Base-by-base conservation (phyloP, 768 basidiomycete species). In the Mrakia frigida region DNA sequence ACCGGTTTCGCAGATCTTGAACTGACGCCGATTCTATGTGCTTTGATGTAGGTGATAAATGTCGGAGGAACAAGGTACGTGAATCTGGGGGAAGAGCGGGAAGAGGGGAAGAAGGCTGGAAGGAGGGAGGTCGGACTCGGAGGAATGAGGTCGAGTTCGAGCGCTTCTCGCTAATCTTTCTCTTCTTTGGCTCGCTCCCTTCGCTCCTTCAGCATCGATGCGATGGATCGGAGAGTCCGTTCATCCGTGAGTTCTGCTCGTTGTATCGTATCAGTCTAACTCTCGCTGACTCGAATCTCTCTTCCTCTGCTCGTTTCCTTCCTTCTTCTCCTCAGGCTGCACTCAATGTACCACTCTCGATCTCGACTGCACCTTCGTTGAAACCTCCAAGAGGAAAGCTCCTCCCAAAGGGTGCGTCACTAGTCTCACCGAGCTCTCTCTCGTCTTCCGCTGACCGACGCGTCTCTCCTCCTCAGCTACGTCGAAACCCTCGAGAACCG, bases 401-500 rank as follows among this genome's bases (percentile, higher is more conserved):
- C 21, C 35, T 37, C 63, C 63, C 1, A 67, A 67, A 25, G 63
- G 63, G 63, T 67, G 37, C 23, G 63, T 21, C 13, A 13, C 10
- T 0, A 33, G 14, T 6, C 11, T 67, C 33, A 2, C 4, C 9
- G 21, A 37, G 4, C 35, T 35, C 5, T 7, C 7, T 28, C 25
- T 63, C 61, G 61, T 59, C 31, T 9, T 31, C 23, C 63, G 21
- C 61, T 28, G 35, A n/a, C 61, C 5, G 33, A n/a, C 28, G 23
- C 28, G 28, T 18, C 35, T 18, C 61, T 16, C 31, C 33, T 63
- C 61, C 16, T 18, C 35, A 67, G 63, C 13, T 67, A 67, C 63
- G 63, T 67, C 63, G 63, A 67, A 25, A 37, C 63, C 23, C 63
- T 67, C 35, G 63, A 67, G 63, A 37, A 21, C 21, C 13, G 63